Percentiles rank a stretch among this genome's conserved stretches.
phyloP scores from a whole-genome alignment of 257 asterid genomes.

The Fraxinus quadrangulata region DNA sequence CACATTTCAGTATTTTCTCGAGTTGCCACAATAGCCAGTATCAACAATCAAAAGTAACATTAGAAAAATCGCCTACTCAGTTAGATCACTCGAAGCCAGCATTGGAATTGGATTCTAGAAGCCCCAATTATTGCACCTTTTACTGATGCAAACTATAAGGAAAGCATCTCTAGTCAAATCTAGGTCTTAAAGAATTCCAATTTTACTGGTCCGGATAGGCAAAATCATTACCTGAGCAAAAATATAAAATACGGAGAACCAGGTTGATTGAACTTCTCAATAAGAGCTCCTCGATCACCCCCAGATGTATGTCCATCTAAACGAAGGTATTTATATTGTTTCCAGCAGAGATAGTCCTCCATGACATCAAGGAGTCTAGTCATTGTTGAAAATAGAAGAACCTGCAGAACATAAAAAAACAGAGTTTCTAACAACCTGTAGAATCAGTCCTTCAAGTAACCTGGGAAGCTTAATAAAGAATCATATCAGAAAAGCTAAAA shows the following conservation, averaged over 20 bases:
- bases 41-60: background rate
- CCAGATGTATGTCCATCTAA: conserved; percentile 99
- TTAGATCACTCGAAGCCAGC: background rate
- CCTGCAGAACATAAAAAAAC: conserved; percentile 45
- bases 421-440: background rate
- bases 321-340: conserved; percentile 87
- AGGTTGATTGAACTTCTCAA: conserved; percentile 79
- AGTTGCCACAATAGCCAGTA: background rate
- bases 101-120: conserved; percentile 14
- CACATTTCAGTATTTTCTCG: background rate
- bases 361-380: conserved; percentile 96
- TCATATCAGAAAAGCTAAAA: conserved; percentile 7
- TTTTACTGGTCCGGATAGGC: conserved; percentile 6
- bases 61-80: background rate
- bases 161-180: conserved; percentile 1
- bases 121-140: conserved; percentile 9
- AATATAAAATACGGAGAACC: conserved; percentile 90
- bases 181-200: conserved; percentile 23
- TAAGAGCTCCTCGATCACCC: conserved; percentile 95
- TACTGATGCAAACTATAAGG: background rate
- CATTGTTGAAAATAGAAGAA: conserved; percentile 97
- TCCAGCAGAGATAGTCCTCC: conserved; percentile 99
- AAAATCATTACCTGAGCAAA: conserved; percentile 79
- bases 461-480: conserved; percentile 9
- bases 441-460: background rate